A percentile compares a stretch with the other conserved stretches of the same genome.
Conservation (phyloP, 2,329 filamentous ascomycete genomes). For the Chrysosphaeria jannelii region DNA sequence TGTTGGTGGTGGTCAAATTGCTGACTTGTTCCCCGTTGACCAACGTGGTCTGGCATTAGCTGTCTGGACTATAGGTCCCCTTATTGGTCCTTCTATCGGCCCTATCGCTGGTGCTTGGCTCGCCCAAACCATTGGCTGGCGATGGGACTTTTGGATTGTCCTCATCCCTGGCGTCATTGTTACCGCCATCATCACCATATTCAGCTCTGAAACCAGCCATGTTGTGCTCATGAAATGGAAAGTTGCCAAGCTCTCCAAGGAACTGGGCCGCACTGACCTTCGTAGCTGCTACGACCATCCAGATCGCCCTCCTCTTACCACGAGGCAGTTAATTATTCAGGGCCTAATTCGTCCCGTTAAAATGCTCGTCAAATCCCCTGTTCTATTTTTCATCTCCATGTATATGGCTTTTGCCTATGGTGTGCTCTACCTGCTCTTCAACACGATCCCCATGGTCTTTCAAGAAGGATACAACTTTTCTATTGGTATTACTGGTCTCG, state of each 20-base stretch:
- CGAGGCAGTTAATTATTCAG: constrained; percentile 8
- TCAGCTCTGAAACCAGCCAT: constrained; percentile 17
- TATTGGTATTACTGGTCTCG: constrained; percentile 15
- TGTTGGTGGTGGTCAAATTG: constrained; percentile 4
- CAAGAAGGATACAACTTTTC: constrained; percentile 15
- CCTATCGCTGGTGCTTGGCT: constrained; percentile 20
- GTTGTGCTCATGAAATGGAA: constrained; percentile 20
- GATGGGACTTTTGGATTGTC: constrained; percentile 16
- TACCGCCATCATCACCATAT: constrained; percentile 10
- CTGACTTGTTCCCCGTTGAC: constrained; percentile 11
- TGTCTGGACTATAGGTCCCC: constrained; percentile 9
- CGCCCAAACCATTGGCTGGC: constrained; percentile 12
- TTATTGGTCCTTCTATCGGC: constrained; percentile 12
- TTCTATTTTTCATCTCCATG: constrained; percentile 15
- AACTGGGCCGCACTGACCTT: constrained; percentile 15
- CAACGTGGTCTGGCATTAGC: constrained; percentile 26
- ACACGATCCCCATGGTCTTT: constrained; percentile 20
- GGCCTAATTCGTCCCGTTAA: constrained; percentile 20
- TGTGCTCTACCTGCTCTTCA: constrained; percentile 22
- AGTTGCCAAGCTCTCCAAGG: constrained; percentile 12
- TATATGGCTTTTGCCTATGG: constrained; percentile 22
- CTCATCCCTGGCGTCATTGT: constrained; percentile 14
- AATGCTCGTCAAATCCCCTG: constrained; percentile 17
- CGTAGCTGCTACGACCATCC: constrained; percentile 14
- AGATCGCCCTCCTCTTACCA: not conserved